Percentiles rank a stretch among this genome's conserved stretches.
phyloP scores from a whole-genome alignment of 192 early-diverging fungal species.

The Coemansia pectinata region DNA sequence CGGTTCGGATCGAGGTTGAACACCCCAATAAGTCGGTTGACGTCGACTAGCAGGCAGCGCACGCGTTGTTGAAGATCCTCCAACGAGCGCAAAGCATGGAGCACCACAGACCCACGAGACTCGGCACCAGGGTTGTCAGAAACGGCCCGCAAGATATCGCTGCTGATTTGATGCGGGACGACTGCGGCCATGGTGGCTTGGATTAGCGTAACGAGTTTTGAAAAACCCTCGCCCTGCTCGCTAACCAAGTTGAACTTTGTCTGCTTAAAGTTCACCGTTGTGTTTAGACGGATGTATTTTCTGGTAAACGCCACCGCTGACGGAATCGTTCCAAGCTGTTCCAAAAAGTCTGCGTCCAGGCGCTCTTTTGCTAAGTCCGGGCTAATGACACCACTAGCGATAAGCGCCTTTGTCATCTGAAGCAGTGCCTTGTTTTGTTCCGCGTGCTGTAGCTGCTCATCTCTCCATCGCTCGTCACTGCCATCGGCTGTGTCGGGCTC shows the following conservation, averaged over 20 bases:
- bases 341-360: constrained; percentile 42
- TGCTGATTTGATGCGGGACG: constrained; percentile 16
- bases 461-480: constrained; percentile 20
- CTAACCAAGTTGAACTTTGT: constrained; percentile 52
- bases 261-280: constrained; percentile 51
- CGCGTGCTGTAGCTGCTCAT: constrained; percentile 19
- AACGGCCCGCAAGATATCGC: constrained; percentile 17
- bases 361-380: constrained; percentile 41
- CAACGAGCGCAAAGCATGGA: constrained; percentile 26
- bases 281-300: constrained; percentile 44
- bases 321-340: constrained; percentile 27
- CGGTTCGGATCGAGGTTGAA: constrained; percentile 53
- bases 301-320: constrained; percentile 33
- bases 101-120: background rate
- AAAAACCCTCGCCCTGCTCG: constrained; percentile 53
- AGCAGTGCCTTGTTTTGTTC: constrained; percentile 32
- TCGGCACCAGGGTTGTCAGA: background rate
- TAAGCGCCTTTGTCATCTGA: constrained; percentile 18
- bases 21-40: constrained; percentile 44
- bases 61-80: constrained; percentile 24
- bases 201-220: constrained; percentile 45
- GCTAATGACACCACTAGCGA: constrained; percentile 19
- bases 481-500: constrained; percentile 32
- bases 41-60: constrained; percentile 22
- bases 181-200: constrained; percentile 37